These are phyloP conservation scores for Cajanus cajan DNA, from an alignment of 306 rosid genomes.

Conservation along the genomic window DNA sequence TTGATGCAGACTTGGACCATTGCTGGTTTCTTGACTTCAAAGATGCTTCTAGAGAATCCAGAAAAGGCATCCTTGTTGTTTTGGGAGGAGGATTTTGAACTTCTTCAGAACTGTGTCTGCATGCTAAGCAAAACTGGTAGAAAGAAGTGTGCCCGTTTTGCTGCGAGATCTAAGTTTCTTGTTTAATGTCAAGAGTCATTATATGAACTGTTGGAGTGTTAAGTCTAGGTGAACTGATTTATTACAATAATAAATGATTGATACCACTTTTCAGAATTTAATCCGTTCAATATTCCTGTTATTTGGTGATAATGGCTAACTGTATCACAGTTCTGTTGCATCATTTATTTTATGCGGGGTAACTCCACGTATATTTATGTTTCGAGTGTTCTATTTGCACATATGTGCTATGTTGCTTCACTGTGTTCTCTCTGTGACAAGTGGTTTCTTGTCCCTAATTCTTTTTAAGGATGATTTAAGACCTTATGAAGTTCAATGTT, in stretches of 20 bases:
- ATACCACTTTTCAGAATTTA: slow-evolving; percentile 3
- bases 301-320: not conserved
- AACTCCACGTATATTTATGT: not conserved
- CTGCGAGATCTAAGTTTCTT: slow-evolving; percentile 74
- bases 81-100: slow-evolving; percentile 94
- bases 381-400: not conserved
- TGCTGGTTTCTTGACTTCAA: slow-evolving; percentile 84
- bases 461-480: no score
- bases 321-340: slow-evolving; percentile 16
- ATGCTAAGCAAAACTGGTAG: slow-evolving; percentile 74
- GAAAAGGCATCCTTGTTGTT: slow-evolving; percentile 82
- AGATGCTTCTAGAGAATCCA: slow-evolving; percentile 82
- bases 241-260: slow-evolving; percentile 3
- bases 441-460: no score
- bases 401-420: no score
- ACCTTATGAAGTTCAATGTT: no score
- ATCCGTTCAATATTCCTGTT: not conserved
- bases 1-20: slow-evolving; percentile 90
- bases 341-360: not conserved
- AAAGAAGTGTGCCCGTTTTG: slow-evolving; percentile 79
- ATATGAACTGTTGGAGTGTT: slow-evolving; percentile 11
- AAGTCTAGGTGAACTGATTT: not conserved
- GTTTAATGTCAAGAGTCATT: slow-evolving; percentile 33
- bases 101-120: slow-evolving; percentile 90
- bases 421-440: no score